Base-by-base conservation (phyloP, 495 filamentous ascomycete species). In the Daldinia loculata region DNA sequence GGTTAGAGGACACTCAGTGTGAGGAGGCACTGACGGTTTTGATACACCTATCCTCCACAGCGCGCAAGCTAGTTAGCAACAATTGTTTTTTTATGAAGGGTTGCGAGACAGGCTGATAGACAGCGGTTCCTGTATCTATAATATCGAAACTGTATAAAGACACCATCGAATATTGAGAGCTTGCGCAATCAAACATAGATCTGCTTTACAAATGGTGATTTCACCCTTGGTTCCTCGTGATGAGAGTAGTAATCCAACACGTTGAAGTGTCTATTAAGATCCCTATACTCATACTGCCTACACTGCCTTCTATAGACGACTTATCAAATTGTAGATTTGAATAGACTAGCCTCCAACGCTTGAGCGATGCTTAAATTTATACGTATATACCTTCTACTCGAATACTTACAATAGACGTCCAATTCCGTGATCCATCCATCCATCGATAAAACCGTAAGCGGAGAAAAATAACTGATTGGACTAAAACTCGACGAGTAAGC, bases 91-190 rank as follows among this genome's bases (percentile, higher is more conserved):
- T 30, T 32, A 36, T 50, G 51, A 26, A 32, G 56, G 39, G 19
- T 61, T 12, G 60, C 48, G 19, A 60, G 52, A 63, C 41, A 59
- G 56, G 65, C 34, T 53, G 38, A 61, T 55, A 56, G 38, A 30
- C 61, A 53, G 60, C 67, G 41, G 53, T 70, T 73, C 66, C 55
- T 74, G 67, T 74, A 74, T 74, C 71, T 74, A 74, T 70, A 70
- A 66, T 63, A 24, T 60, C 63, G 34, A 62, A 58, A 38, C 36
- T 74, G 71, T 74, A 74, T 43, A 74, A 74, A 74, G 71, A 66
- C 24, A 58, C 56, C 3, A 43, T 58, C 24, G 36, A 69, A 60
- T 52, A 63, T 63, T 29, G 29, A 43, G 56, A 63, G 62, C 71
- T 66, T 53, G 56, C 52, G 39, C 55, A 34, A 56, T 50, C 41